A percentile compares a stretch with the other conserved stretches of the same genome.
Conservation (phyloP, 805 yeast species). For the Cyberlindnera saturnus region DNA sequence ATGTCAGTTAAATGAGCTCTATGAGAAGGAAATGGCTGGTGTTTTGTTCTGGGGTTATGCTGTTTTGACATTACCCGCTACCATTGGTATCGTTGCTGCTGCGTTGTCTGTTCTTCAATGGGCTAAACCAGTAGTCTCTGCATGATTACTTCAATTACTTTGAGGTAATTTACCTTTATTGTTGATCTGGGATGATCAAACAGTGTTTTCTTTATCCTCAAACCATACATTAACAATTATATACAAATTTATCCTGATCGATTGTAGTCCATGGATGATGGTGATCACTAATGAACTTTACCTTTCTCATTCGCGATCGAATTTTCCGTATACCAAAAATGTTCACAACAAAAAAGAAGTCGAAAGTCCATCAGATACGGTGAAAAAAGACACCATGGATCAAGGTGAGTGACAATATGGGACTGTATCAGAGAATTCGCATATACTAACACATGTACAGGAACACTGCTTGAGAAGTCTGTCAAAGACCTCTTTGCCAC, state of each 20-base stretch:
- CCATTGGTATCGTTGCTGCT: constrained; percentile 64
- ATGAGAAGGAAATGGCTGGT: constrained; percentile 78
- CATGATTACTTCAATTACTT: no score
- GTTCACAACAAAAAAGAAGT: no score
- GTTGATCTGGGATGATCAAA: no score
- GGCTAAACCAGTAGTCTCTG: constrained; percentile 22
- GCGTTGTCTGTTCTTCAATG: constrained; percentile 44
- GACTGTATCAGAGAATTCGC: neutral
- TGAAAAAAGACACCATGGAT: neutral
- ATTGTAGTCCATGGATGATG: no score
- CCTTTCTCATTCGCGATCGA: no score
- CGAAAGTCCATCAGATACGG: no score
- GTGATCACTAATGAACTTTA: no score
- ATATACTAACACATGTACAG: neutral
- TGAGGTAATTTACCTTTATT: no score
- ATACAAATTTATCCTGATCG: no score
- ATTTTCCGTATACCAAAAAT: no score
- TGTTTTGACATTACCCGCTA: constrained; percentile 67
- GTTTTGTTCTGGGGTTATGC: constrained; percentile 81
- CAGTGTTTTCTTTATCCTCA: no score
- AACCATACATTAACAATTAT: no score
- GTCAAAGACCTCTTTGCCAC: constrained; percentile 22
- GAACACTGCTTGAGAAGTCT: constrained; percentile 15
- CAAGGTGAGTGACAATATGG: neutral
- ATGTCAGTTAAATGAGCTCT: constrained; percentile 68